Evolutionary conservation across 441 rosid species (phyloP).

Genomic region (Syzygium syzygioides): DNA sequence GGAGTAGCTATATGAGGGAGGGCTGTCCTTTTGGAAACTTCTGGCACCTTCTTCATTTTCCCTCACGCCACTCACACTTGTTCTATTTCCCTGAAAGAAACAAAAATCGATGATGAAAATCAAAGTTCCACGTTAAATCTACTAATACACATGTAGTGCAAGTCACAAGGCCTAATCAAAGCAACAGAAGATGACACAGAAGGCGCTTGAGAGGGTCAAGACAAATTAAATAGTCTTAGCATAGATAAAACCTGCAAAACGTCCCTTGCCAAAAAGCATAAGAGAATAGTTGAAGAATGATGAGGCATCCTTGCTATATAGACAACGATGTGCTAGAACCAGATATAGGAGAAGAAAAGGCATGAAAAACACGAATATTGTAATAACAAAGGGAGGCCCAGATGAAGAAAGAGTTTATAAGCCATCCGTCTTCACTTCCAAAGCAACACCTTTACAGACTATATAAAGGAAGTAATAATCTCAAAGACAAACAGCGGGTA

Average conservation of each 20-base stretch:
- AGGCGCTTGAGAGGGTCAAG: background rate
- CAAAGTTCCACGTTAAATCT: background rate
- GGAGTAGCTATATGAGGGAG: constrained; percentile 38
- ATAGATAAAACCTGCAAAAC: background rate
- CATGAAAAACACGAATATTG: background rate
- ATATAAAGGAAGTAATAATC: background rate
- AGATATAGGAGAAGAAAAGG: background rate
- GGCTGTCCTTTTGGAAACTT: constrained; percentile 32
- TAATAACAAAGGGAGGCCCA: background rate
- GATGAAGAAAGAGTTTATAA: background rate
- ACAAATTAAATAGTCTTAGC: background rate
- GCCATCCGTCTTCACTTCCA: background rate
- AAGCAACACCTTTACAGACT: background rate
- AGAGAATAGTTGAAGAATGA: background rate
- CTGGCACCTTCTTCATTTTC: constrained; percentile 31
- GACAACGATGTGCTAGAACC: background rate
- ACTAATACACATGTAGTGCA: background rate
- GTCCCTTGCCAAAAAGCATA: background rate
- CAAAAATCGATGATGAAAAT: background rate
- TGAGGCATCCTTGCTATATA: background rate
- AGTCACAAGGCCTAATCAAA: background rate
- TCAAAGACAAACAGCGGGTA: background rate
- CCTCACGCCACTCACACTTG: constrained; percentile 38
- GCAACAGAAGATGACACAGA: background rate
- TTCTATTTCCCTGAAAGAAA: constrained; percentile 54